phyloP scores from a whole-genome alignment of 2,329 filamentous ascomycete genomes.

The Aspergillus clavatus region DNA sequence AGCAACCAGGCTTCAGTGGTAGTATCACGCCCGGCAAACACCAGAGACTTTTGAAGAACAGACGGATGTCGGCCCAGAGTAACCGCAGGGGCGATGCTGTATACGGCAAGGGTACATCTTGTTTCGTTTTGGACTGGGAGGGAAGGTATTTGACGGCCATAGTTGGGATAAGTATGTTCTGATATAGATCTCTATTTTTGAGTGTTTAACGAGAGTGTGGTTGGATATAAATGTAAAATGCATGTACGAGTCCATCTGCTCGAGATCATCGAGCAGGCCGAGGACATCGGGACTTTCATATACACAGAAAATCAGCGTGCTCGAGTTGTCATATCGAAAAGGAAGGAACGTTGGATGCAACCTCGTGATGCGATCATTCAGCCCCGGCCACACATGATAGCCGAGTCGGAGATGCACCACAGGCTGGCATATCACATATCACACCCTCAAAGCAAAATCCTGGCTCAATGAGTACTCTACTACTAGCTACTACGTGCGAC shows the following conservation, averaged over 20 bases:
- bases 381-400: background rate
- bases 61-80: constrained; percentile 36
- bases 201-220: background rate
- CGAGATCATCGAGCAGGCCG: background rate
- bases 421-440: background rate
- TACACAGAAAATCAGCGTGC: too few species aligned
- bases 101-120: constrained; percentile 29
- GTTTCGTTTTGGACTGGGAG: constrained; percentile 8
- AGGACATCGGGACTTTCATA: too few species aligned
- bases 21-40: constrained; percentile 56
- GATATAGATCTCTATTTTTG: background rate
- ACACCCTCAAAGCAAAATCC: too few species aligned
- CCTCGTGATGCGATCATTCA: background rate
- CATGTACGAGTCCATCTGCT: background rate
- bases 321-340: background rate
- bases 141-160: constrained; percentile 7
- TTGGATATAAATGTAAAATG: background rate
- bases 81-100: constrained; percentile 38
- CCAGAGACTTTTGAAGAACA: constrained; percentile 31
- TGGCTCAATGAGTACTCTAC: too few species aligned
- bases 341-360: background rate
- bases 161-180: background rate
- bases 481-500: too few species aligned
- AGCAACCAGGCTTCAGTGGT: constrained; percentile 51
- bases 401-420: background rate